These are phyloP conservation scores for Geotrichum cucujoidarum DNA, from an alignment of 1,139 yeast genomes.

Conservation along the genomic window DNA sequence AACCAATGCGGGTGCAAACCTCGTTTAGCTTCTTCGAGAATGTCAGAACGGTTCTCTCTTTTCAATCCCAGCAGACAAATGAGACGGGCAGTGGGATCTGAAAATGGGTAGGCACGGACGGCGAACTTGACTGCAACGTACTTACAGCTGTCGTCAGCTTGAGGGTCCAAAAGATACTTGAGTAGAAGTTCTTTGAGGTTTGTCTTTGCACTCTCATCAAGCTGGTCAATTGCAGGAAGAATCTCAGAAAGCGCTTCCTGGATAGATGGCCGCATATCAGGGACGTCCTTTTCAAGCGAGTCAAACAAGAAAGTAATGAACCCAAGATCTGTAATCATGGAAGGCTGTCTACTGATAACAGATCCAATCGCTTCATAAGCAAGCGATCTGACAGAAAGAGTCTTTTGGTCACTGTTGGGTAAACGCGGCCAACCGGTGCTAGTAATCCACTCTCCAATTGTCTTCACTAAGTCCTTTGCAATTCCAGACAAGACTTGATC, in stretches of 20 bases:
- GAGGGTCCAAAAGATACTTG: conserved; percentile 37
- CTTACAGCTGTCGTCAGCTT: conserved; percentile 42
- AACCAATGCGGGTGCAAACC: conserved; percentile 82
- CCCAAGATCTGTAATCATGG: conserved; percentile 36
- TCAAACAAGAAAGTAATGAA: conserved; percentile 61
- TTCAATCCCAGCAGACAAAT: conserved; percentile 65
- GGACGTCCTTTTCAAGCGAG: conserved; percentile 60
- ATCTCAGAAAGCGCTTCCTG: conserved; percentile 68
- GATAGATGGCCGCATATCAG: conserved; percentile 61
- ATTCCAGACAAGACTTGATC: conserved; percentile 21
- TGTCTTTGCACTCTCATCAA: conserved; percentile 41
- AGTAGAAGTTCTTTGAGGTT: conserved; percentile 46
- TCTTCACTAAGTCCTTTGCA: conserved; percentile 24
- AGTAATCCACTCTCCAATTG: conserved; percentile 29
- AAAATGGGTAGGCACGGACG: conserved; percentile 61
- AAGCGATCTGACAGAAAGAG: conserved; percentile 47
- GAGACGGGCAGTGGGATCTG: conserved; percentile 62
- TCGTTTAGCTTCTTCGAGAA: conserved; percentile 71
- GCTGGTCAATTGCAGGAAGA: conserved; percentile 44
- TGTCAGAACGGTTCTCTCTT: conserved; percentile 56
- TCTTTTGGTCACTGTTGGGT: conserved; percentile 29
- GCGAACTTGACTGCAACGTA: conserved; percentile 63
- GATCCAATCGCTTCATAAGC: conserved; percentile 79
- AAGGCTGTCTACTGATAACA: conserved; percentile 49
- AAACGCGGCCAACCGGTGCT: conserved; percentile 37